Conservation (phyloP, 2,329 filamentous ascomycete species). For the Fusarium siculi region DNA sequence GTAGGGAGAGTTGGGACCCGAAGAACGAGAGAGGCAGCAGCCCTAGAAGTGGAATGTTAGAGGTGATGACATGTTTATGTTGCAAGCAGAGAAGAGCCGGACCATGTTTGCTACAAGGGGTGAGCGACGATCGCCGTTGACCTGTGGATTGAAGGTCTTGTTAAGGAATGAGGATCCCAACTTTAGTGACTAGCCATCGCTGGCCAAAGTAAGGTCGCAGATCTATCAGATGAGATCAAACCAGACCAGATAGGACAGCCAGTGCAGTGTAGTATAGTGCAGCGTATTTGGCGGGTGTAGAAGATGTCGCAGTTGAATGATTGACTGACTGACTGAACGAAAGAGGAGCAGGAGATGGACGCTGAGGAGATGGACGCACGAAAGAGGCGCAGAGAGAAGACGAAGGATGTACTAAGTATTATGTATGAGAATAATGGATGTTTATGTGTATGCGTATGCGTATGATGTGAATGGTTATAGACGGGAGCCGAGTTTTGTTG, state of each 20-base stretch:
- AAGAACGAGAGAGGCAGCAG: constrained; percentile 67
- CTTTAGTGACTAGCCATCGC: constrained; percentile 39
- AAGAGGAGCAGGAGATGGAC: constrained; percentile 1
- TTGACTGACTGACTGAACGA: not conserved
- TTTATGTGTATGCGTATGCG: not conserved
- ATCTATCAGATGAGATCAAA: not conserved
- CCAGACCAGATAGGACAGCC: not conserved
- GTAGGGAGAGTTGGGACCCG: constrained; percentile 65
- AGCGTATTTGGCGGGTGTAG: not conserved
- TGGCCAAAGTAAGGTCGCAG: constrained; percentile 26
- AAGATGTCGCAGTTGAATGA: not conserved
- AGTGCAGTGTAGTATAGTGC: not conserved
- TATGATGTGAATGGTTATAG: not conserved
- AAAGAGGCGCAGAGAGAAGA: constrained; percentile 20
- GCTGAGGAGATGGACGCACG: constrained; percentile 7
- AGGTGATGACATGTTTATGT: not conserved
- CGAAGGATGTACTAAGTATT: constrained; percentile 8
- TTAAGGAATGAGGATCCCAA: constrained; percentile 31
- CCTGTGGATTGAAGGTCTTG: constrained; percentile 20
- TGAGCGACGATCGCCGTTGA: constrained; percentile 15
- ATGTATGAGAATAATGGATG: not conserved
- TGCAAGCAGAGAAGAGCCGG: not conserved
- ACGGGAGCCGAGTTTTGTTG: constrained; percentile 23
- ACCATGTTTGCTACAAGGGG: constrained; percentile 36
- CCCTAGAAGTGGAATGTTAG: constrained; percentile 52